Percentiles rank a stretch among this genome's conserved stretches.
These are phyloP conservation scores for Oryza coarctata DNA, from an alignment of 176 grass and related monocot genomes.

Conservation along the genomic window DNA sequence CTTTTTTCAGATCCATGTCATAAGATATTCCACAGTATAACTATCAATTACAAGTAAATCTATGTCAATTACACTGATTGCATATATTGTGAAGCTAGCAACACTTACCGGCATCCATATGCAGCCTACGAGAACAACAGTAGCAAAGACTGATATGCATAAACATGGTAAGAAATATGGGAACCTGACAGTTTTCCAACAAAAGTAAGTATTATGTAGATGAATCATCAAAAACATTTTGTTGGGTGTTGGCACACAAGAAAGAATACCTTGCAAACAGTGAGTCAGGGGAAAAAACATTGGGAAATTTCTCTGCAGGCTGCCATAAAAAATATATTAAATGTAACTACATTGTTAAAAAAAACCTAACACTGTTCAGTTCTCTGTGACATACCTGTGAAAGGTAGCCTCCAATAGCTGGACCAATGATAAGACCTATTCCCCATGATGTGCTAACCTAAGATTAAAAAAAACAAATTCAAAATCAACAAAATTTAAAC, in stretches of 20 bases:
- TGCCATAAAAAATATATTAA: slow-evolving; percentile 32
- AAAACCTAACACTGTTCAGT: background rate
- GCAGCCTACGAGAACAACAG: slow-evolving; percentile 69
- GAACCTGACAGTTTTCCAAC: slow-evolving; percentile 52
- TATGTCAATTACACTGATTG: background rate
- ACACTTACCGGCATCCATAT: slow-evolving; percentile 83
- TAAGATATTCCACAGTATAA: background rate
- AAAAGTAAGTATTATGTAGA: slow-evolving; percentile 29
- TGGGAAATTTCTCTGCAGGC: slow-evolving; percentile 94
- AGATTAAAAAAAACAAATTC: slow-evolving; percentile 30
- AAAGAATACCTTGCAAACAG: slow-evolving; percentile 66
- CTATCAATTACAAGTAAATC: background rate
- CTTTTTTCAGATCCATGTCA: background rate
- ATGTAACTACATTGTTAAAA: background rate
- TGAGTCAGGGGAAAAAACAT: slow-evolving; percentile 74
- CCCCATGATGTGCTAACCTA: slow-evolving; percentile 71
- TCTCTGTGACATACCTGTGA: slow-evolving; percentile 49
- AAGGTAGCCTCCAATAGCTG: slow-evolving; percentile 87
- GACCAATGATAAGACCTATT: slow-evolving; percentile 86
- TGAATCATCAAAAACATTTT: slow-evolving; percentile 7
- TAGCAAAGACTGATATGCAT: slow-evolving; percentile 65
- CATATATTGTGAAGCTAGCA: background rate
- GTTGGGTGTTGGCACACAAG: background rate
- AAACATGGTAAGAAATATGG: slow-evolving; percentile 93
- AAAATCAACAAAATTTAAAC: slow-evolving; percentile 1